A percentile compares a stretch with the other conserved stretches of the same genome.
phyloP scores from a whole-genome alignment of 768 basidiomycete species.

The Xerocomellus intermedius region DNA sequence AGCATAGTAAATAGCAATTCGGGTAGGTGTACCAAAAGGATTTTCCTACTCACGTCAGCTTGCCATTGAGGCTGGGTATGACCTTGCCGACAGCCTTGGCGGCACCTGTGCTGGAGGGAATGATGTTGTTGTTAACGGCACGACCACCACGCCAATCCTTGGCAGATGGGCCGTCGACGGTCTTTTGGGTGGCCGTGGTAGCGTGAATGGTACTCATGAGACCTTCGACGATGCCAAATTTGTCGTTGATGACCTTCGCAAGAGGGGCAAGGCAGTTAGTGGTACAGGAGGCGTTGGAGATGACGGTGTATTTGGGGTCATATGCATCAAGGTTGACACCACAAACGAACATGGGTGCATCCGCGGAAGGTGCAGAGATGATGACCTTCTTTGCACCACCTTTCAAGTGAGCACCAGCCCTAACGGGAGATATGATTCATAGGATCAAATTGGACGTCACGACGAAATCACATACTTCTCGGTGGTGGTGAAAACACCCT shows the following conservation, averaged over 20 bases:
- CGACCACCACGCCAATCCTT: constrained; percentile 99
- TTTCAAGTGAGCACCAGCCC: constrained; percentile 90
- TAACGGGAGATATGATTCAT: constrained; percentile 26
- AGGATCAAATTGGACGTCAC: background rate
- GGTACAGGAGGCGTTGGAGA: constrained; percentile 99
- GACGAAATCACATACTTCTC: constrained; percentile 60
- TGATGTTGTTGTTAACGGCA: constrained; percentile 96
- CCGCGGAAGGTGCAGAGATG: constrained; percentile 98
- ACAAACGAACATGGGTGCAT: constrained; percentile 92
- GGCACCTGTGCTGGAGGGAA: constrained; percentile 97
- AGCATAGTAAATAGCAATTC: constrained; percentile 3
- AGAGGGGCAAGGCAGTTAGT: constrained; percentile 99
- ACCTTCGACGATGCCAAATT: constrained; percentile 93
- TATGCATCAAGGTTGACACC: constrained; percentile 96
- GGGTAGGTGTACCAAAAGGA: background rate
- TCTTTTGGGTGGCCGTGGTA: constrained; percentile 94
- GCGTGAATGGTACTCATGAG: constrained; percentile 99
- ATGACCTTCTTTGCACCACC: constrained; percentile 99
- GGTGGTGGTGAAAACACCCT: constrained; percentile 96
- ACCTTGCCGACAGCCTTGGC: constrained; percentile 99
- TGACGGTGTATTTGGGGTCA: constrained; percentile 85
- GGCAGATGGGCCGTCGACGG: constrained; percentile 89
- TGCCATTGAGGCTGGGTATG: constrained; percentile 94
- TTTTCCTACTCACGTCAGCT: constrained; percentile 80
- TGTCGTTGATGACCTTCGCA: constrained; percentile 97